Conservation (phyloP, 768 basidiomycete genomes). For the Pleurotus ostreatus region DNA sequence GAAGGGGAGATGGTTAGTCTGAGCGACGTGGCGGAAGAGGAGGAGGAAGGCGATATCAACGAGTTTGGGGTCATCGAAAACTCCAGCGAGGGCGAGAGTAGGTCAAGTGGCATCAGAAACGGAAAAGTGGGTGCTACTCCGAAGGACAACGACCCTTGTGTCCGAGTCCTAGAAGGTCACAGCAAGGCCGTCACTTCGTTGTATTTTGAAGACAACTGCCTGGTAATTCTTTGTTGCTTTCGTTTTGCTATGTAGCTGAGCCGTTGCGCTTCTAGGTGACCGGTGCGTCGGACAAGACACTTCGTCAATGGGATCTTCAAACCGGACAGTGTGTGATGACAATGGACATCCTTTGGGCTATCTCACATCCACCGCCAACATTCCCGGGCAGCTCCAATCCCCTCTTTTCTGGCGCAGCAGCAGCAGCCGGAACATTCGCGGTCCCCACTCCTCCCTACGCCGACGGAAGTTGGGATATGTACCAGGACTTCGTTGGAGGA, state of each 20-base stretch:
- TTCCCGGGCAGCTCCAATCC: constrained; percentile 37
- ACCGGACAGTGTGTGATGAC: constrained; percentile 99
- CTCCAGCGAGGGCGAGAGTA: constrained; percentile 20
- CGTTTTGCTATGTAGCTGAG: background rate
- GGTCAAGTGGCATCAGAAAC: constrained; percentile 36
- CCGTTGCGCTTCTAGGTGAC: constrained; percentile 65
- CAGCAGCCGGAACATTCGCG: constrained; percentile 63
- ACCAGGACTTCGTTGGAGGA: constrained; percentile 95
- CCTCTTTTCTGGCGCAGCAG: constrained; percentile 48
- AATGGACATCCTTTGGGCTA: constrained; percentile 99
- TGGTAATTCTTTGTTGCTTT: constrained; percentile 48
- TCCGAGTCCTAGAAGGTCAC: constrained; percentile 83
- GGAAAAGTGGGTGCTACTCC: constrained; percentile 26
- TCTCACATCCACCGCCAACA: constrained; percentile 74
- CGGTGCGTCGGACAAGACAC: constrained; percentile 95
- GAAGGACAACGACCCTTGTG: constrained; percentile 56
- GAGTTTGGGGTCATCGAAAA: constrained; percentile 21
- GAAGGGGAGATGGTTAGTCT: constrained; percentile 53
- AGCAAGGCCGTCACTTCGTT: constrained; percentile 89
- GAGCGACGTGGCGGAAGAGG: constrained; percentile 64
- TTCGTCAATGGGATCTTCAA: constrained; percentile 96
- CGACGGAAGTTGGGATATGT: constrained; percentile 92
- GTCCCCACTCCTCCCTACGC: constrained; percentile 85
- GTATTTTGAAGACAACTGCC: constrained; percentile 92
- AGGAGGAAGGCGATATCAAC: constrained; percentile 44